These are phyloP conservation scores for Brassica rapa DNA, from an alignment of 345 rosid species.

Conservation along the genomic window DNA sequence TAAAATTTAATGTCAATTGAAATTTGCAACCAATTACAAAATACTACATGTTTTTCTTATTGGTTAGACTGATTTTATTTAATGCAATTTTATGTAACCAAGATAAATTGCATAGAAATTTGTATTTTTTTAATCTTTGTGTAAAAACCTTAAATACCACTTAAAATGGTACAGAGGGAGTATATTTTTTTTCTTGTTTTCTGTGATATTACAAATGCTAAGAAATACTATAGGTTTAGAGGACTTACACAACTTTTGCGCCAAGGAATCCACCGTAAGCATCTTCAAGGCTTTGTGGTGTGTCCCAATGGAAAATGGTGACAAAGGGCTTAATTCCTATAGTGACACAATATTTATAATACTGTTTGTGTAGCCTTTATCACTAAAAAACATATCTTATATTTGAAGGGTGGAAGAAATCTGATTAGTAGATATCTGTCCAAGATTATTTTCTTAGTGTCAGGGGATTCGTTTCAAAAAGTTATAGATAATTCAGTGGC, in stretches of 20 bases:
- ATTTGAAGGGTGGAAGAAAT: neutral
- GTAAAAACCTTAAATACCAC: too few relatives aligned
- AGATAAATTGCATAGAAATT: too few relatives aligned
- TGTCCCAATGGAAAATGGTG: neutral
- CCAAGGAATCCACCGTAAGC: neutral
- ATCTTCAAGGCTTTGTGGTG: neutral
- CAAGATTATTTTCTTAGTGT: neutral
- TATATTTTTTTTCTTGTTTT: too few relatives aligned
- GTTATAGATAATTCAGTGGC: neutral
- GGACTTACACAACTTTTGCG: neutral
- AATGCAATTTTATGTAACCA: too few relatives aligned
- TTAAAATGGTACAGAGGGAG: too few relatives aligned
- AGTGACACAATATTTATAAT: neutral
- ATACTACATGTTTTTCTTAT: too few relatives aligned
- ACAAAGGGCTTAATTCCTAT: conserved; percentile 32
- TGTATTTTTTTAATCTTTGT: too few relatives aligned
- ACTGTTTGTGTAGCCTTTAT: neutral
- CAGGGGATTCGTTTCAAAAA: neutral
- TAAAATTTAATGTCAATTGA: too few relatives aligned
- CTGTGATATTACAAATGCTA: neutral
- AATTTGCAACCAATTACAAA: too few relatives aligned
- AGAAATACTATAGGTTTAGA: neutral
- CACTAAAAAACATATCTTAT: conserved; percentile 4
- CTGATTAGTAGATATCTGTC: conserved; percentile 8
- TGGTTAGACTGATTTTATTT: too few relatives aligned